Base-by-base conservation (phyloP, 345 rosid species). In the Ricinus communis region DNA sequence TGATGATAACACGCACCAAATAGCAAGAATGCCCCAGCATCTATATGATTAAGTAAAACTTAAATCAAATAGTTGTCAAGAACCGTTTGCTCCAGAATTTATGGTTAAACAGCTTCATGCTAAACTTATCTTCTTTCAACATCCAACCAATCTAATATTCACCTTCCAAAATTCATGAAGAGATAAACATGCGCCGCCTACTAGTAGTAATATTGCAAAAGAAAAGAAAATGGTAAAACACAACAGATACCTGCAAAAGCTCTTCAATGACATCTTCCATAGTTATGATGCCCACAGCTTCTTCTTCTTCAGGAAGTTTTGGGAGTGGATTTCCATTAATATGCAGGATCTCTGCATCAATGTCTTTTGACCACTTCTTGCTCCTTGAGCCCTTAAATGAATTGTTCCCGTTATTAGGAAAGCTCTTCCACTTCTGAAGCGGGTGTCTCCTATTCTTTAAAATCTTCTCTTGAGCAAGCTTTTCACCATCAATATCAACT, bases 211-310 rank as follows among this genome's bases (percentile, higher is more conserved):
- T 33, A 33, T 43, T 9, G 12, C 5, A 11, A 9, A 43, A 43
- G 10, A 22, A 24, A 54, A 1, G 7, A 54, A 54, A 54, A 5
- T 22, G 59, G 16, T 30, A 15, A 30, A 18, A 31, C 31, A 25
- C 12, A 8, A 57, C 16, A 5, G 4, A 7, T 72, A 88, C 99
- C 91, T 95, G 97, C 73, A 95, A 75, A 68, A 95, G 94, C 79
- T 95, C 98, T 80, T 95, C 99, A 62, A 95, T 95, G 76, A 95
- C 97, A 82, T 95, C 99, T 79, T 95, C 99, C 99, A 95, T 95
- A 40, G 99, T 92, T 69, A 95, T 90, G 62, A 95, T 71, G 68
- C 99, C 99, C 0, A 95, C 88, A 13, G 91, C 93, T 83, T 91
- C 98, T 79, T 88, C 96, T 80, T 90, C 99, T 71, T 92, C 98